Evolutionary conservation across 169 alveolate genomes (phyloP), one percentile per base, ranked within the genome.

Genomic region (Plasmodium vinckei): DNA sequence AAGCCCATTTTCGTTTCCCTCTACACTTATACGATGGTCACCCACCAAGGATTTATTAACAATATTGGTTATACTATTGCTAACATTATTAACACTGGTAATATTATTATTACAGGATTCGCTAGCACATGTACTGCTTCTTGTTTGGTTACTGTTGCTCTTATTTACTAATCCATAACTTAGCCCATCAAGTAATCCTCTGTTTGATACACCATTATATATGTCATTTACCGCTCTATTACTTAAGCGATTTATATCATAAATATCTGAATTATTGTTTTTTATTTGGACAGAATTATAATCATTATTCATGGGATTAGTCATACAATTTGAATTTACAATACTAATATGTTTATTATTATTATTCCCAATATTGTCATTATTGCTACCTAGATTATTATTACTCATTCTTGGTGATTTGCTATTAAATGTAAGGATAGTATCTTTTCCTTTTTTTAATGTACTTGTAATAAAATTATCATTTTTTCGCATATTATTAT

Each of bases 391-490:
- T 15, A 10, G 19, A n/a, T 47, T 63, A 33, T n/a, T 17, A 15
- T 9, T 72, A 25, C 17, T 42, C 49, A 46, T 60, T 1, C 21
- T 13, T 47, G 17, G 33, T n/a, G 49, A 51, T 10, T n/a, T 51
- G 46, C 4, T 61, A 54, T 73, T 73, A 9, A 59, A 2, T 17
- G 63, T 60, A 2, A 47, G 19, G 25, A 61, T 10, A 9, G 73
- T 47, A 10, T 60, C 72, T 61, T 60, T 21, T 46, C 47, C 19
- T 67, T n/a, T 61, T 72, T 53, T 44, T 13, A 73, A 59, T 73
- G 15, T 59, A 42, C 2, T 53, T 67, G 27, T 9, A 3, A 57
- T 57, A 33, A 46, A 44, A n/a, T 15, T 72, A n/a, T 15, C 73
- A 17, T 12, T 10, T 39, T 56, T 64, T 59, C 49, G 65, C 39